A percentile compares a stretch with the other conserved stretches of the same genome.
These are phyloP conservation scores for Ochromonas danica DNA, from an alignment of 108 stramenopile species.

Conservation along the genomic window DNA sequence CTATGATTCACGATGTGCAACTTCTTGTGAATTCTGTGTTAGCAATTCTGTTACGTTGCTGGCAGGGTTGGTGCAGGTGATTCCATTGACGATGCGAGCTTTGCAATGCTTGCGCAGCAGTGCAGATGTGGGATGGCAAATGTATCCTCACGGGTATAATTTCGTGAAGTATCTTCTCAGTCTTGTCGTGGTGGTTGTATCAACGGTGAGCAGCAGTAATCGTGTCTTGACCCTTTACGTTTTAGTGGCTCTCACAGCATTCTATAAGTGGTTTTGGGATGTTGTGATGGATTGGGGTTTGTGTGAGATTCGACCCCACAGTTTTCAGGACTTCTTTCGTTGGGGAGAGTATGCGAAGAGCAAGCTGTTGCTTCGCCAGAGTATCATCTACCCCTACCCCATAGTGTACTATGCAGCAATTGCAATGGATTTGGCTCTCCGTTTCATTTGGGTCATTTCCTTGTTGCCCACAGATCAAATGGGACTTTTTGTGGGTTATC, in stretches of 20 bases:
- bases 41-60: neutral
- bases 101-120: slow-evolving; percentile 85
- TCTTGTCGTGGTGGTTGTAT: slow-evolving; percentile 10
- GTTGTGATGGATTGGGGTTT: slow-evolving; percentile 88
- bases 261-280: slow-evolving; percentile 82
- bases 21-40: neutral
- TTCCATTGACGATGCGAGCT: slow-evolving; percentile 81
- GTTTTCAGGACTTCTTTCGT: slow-evolving; percentile 34
- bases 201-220: slow-evolving; percentile 42
- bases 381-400: slow-evolving; percentile 74
- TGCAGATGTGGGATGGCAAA: slow-evolving; percentile 69
- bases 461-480: slow-evolving; percentile 65
- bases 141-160: slow-evolving; percentile 77
- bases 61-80: neutral
- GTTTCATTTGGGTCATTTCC: slow-evolving; percentile 83
- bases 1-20: neutral
- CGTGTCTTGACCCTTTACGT: slow-evolving; percentile 74
- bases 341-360: neutral
- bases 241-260: slow-evolving; percentile 70
- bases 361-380: slow-evolving; percentile 69
- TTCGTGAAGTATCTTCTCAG: slow-evolving; percentile 82
- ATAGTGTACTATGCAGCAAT: slow-evolving; percentile 68
- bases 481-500: neutral
- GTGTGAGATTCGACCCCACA: neutral
- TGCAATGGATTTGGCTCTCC: slow-evolving; percentile 59